Evolutionary conservation across 768 basidiomycete species (phyloP), one percentile per base, ranked within the genome.

Genomic region (Hemileccinum impolitum): DNA sequence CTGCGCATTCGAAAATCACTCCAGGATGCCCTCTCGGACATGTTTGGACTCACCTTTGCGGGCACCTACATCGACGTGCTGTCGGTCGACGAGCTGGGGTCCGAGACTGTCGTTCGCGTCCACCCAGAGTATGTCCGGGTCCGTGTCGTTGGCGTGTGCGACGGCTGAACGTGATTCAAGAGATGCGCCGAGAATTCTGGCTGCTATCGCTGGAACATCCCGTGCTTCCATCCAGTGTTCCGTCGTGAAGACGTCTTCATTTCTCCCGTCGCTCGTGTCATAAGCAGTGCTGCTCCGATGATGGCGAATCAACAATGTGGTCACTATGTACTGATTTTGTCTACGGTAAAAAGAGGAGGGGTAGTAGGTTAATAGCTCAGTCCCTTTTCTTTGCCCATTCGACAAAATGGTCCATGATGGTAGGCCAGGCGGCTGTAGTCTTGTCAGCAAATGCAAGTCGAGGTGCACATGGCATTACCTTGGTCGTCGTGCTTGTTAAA

Each of bases 331-430:
- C 6, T 23, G 23, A 23, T 23, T 23, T 23, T 23, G 23, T 23
- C 23, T 23, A 23, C 23, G 6, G 23, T 23, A 23, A 23, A n/a
- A 23, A 23, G 23, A 23, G 23, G 3, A 23, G 23, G 23, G 6
- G 9, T 30, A 30, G 28, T 30, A 12, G n/a, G n/a, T n/a, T n/a
- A n/a, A n/a, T n/a, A n/a, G n/a, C n/a, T n/a, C n/a, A n/a, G n/a
- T n/a, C n/a, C n/a, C 45, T 69, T 53, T 68, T 66, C 61, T 75
- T 81, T 35, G 81, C 85, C 59, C 75, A 85, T 47, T 77, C 81
- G 14, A 90, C 88, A 58, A 90, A 92, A 44, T 89, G 87, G 58
- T 94, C 90, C 53, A 93, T 87, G 19, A 84, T 78, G 32, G 89
- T 90, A 5, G 90, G 90, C 90, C 90, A 93, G 2, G 91, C 86